A percentile compares a stretch with the other conserved stretches of the same genome.
Conservation (phyloP, 768 basidiomycete genomes). For the Rhodotorula babjevae region DNA sequence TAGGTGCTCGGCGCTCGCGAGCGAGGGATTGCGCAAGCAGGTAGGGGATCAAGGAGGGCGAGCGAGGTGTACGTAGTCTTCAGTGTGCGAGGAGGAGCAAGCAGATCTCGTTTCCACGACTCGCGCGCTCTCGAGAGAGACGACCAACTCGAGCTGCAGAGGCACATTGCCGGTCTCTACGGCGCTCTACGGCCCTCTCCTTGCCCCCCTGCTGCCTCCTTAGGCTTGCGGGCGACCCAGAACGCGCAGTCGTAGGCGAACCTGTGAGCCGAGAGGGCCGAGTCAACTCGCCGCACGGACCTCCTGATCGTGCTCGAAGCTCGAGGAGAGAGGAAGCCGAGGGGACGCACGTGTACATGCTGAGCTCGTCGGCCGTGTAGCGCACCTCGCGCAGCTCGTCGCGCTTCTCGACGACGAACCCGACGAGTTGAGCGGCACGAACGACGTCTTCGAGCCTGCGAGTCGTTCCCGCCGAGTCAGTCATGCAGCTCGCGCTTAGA, state of each 20-base stretch:
- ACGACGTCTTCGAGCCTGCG: conserved; percentile 64
- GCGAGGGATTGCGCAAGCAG: too few species aligned
- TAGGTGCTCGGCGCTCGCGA: neutral
- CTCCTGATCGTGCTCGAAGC: too few species aligned
- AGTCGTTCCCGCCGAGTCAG: conserved; percentile 48
- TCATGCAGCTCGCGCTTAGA: too few species aligned
- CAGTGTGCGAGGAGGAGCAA: neutral
- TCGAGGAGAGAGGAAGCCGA: neutral
- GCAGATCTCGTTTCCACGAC: too few species aligned
- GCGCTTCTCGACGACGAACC: conserved; percentile 51
- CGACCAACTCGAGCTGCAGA: too few species aligned
- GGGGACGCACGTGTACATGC: conserved; percentile 26
- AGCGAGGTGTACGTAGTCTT: neutral
- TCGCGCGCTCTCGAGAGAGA: too few species aligned
- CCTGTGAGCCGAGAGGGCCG: neutral
- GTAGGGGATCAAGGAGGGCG: neutral
- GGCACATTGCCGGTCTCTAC: too few species aligned
- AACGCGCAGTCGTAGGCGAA: conserved; percentile 33
- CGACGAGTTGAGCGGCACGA: conserved; percentile 54
- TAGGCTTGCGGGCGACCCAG: conserved; percentile 30
- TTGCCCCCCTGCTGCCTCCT: too few species aligned
- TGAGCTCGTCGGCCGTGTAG: conserved; percentile 28
- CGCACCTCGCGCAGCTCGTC: neutral
- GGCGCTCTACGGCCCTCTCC: too few species aligned
- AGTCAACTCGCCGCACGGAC: too few species aligned